These are phyloP conservation scores for Anacardium occidentale DNA, from an alignment of 345 rosid species.

Conservation along the genomic window DNA sequence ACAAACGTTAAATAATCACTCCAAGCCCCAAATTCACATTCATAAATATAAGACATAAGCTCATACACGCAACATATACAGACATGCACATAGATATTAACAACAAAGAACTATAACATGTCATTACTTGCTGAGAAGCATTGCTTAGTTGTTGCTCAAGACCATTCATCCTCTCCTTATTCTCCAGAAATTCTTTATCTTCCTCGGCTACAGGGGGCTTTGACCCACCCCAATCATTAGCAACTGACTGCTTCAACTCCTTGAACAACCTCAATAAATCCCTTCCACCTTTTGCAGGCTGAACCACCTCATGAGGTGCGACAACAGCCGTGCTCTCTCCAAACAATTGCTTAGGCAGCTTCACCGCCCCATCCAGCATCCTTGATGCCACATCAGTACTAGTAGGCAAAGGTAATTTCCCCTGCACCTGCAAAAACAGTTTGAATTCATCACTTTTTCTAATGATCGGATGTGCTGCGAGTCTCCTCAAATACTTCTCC, in stretches of 20 bases:
- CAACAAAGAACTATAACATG: neutral
- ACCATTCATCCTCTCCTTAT: slow-evolving; percentile 73
- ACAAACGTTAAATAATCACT: neutral
- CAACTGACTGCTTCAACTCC: slow-evolving; percentile 83
- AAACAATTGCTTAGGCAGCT: slow-evolving; percentile 80
- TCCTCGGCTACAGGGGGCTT: slow-evolving; percentile 84
- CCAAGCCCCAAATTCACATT: neutral
- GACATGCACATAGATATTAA: neutral
- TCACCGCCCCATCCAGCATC: slow-evolving; percentile 92
- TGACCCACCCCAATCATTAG: slow-evolving; percentile 85
- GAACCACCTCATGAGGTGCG: slow-evolving; percentile 76
- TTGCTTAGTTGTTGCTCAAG: slow-evolving; percentile 88
- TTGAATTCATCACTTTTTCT: slow-evolving; percentile 78
- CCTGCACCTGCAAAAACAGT: slow-evolving; percentile 77
- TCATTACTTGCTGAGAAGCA: slow-evolving; percentile 83
- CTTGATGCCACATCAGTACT: slow-evolving; percentile 85
- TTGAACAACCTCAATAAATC: slow-evolving; percentile 85
- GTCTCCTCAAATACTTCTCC: slow-evolving; percentile 80
- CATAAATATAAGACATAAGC: neutral
- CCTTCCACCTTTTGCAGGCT: slow-evolving; percentile 87
- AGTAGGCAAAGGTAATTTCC: slow-evolving; percentile 60
- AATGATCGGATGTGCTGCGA: slow-evolving; percentile 70
- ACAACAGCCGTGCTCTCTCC: slow-evolving; percentile 56
- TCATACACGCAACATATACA: neutral
- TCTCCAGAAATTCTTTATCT: slow-evolving; percentile 88